phyloP scores from a whole-genome alignment of 1,284 basidiomycete species.

The Stereum hirsutum region DNA sequence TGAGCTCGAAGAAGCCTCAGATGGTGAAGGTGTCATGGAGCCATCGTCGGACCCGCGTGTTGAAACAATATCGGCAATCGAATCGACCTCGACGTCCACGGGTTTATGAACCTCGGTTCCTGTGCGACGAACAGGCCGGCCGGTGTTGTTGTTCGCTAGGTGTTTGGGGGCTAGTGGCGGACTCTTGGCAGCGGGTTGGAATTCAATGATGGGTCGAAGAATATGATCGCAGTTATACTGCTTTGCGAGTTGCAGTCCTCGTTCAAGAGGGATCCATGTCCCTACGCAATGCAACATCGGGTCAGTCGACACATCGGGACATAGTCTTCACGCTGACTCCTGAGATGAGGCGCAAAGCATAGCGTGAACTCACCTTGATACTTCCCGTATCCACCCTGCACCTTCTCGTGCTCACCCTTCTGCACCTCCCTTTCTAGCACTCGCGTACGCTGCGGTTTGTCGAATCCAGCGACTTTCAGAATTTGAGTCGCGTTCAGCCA shows the following conservation, averaged over 20 bases:
- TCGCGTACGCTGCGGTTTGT: conserved; percentile 97
- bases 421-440: conserved; percentile 98
- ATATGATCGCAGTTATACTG: conserved; percentile 90
- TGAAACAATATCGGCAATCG: conserved; percentile 54
- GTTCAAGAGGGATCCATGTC: conserved; percentile 97
- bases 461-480: conserved; percentile 97
- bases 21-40: conserved; percentile 80
- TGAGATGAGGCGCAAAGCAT: not conserved
- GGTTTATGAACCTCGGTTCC: conserved; percentile 36
- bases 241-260: conserved; percentile 79
- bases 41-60: conserved; percentile 69
- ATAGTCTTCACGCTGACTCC: not conserved
- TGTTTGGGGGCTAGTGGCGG: conserved; percentile 98
- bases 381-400: conserved; percentile 99
- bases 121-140: conserved; percentile 44
- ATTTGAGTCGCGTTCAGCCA: conserved; percentile 99
- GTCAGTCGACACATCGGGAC: conserved; percentile 1
- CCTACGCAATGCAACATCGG: conserved; percentile 38
- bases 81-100: conserved; percentile 33
- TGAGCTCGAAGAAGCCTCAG: conserved; percentile 78
- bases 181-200: conserved; percentile 84
- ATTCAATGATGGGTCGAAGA: conserved; percentile 94
- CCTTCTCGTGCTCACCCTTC: conserved; percentile 98
- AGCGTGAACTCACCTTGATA: conserved; percentile 76
- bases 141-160: conserved; percentile 60